Percentiles rank a stretch among this genome's conserved stretches.
Conservation (phyloP, 2,329 filamentous ascomycete species). For the Sporothrix mexicana region DNA sequence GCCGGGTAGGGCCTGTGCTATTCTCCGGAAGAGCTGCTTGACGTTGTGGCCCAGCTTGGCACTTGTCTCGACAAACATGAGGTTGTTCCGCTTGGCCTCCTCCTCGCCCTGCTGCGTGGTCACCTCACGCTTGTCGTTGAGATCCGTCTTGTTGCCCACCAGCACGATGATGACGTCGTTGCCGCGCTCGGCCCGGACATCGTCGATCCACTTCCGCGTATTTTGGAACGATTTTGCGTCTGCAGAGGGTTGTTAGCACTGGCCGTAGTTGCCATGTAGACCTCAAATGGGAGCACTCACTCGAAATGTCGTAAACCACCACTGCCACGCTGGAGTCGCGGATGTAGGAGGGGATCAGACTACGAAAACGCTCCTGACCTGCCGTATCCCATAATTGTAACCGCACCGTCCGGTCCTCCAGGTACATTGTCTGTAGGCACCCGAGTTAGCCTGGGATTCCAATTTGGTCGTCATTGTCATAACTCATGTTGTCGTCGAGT, state of each 20-base stretch:
- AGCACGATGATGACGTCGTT: conserved; percentile 99
- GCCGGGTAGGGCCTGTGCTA: conserved; percentile 94
- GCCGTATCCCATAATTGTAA: conserved; percentile 98
- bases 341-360: conserved; percentile 96
- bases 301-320: conserved; percentile 98
- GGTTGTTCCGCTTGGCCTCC: conserved; percentile 94
- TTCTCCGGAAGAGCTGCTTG: conserved; percentile 95
- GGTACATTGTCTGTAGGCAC: conserved; percentile 84
- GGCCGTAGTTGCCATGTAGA: too few species aligned
- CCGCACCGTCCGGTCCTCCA: conserved; percentile 96
- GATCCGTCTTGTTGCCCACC: conserved; percentile 98
- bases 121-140: conserved; percentile 97
- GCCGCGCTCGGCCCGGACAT: conserved; percentile 92
- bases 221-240: conserved; percentile 97
- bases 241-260: conserved; percentile 43
- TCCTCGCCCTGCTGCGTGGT: conserved; percentile 96
- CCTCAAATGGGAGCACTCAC: conserved; percentile 50
- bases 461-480: not conserved
- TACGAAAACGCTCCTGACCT: conserved; percentile 95
- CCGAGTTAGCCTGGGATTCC: conserved; percentile 29
- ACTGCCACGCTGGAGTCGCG: conserved; percentile 97
- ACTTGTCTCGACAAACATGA: conserved; percentile 99
- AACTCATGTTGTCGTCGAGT: not conserved
- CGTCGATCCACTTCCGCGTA: conserved; percentile 99
- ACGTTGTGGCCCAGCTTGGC: conserved; percentile 98